Evolutionary conservation across 192 early-diverging fungal species (phyloP), one percentile per base, ranked within the genome.

Genomic region (Lunasporangiospora selenospora): DNA sequence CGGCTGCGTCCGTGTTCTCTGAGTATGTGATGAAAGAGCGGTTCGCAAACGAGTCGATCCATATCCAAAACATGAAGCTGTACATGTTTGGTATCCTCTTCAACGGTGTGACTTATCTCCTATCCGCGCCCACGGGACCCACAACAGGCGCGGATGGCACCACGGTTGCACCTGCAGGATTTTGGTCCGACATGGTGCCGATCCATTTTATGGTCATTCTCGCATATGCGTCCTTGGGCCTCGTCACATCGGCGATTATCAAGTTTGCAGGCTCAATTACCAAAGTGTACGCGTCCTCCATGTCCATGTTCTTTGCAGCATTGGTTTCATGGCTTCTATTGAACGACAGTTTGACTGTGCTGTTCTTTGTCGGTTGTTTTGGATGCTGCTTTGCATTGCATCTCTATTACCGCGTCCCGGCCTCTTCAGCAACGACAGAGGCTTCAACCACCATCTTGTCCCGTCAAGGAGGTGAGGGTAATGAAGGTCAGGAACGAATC

Each of bases 21-120:
- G 76, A 77, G 51, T 77, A 70, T 55, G 66, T 77, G 51, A 77
- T 77, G 76, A 77, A 70, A 26, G 61, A 77, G 27, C 54, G 53
- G 30, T 77, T 77, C 29, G 55, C 54, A 3, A 49, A 59, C 8
- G 76, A 77, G 45, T 70, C 66, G 21, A 77, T 77, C 13, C 66
- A 77, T 64, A 31, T 70, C 6, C 76, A 77, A 36, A 77, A 77
- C 47, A 70, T 70, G 40, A 77, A 77, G 45, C 49, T 77, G 8
- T 77, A 77, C 53, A 58, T 70, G 54, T 77, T 77, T 60, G 76
- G 76, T 27, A 65, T 70, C 27, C 47, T 77, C 26, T 77, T 77
- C 29, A 77, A 77, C 34, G 65, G 76, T 4, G 38, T 65, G 21
- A 65, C 67, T 27, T 77, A 77, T 45, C 15, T 70, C 45, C 26